These are phyloP conservation scores for Aspergillus taichungensis DNA, from an alignment of 495 filamentous ascomycete species.

Conservation along the genomic window DNA sequence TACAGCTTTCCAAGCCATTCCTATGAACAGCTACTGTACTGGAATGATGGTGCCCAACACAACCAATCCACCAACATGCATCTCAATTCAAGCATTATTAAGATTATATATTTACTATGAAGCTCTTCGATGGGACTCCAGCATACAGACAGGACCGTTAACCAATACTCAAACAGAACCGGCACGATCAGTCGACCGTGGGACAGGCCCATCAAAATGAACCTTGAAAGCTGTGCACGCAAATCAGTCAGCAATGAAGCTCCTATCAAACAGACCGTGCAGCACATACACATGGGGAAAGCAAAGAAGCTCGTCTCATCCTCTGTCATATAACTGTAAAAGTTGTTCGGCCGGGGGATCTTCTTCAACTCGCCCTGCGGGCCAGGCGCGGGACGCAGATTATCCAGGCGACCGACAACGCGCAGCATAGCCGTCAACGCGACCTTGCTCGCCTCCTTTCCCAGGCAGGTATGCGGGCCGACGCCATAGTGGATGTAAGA, in stretches of 20 bases:
- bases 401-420: slow-evolving; percentile 45
- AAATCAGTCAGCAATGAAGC: too few relatives aligned
- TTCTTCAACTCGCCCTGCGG: slow-evolving; percentile 65
- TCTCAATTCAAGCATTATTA: too few relatives aligned
- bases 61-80: too few relatives aligned
- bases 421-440: slow-evolving; percentile 57
- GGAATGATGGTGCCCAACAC: too few relatives aligned
- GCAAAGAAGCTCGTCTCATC: slow-evolving; percentile 61
- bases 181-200: too few relatives aligned
- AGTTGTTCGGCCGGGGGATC: slow-evolving; percentile 47
- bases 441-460: slow-evolving; percentile 48
- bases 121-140: too few relatives aligned
- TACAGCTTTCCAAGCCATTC: too few relatives aligned
- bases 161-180: too few relatives aligned
- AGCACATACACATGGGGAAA: slow-evolving; percentile 50
- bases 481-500: slow-evolving; percentile 58
- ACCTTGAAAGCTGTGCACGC: slow-evolving; percentile 18
- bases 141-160: too few relatives aligned
- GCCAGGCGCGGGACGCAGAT: slow-evolving; percentile 54
- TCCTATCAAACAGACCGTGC: background rate
- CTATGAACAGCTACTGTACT: too few relatives aligned
- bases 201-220: slow-evolving; percentile 21
- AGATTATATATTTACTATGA: too few relatives aligned
- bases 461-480: slow-evolving; percentile 53
- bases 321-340: slow-evolving; percentile 60